Base-by-base conservation (phyloP, 179 eudicot genomes). In the Monotropa hypopitys region DNA sequence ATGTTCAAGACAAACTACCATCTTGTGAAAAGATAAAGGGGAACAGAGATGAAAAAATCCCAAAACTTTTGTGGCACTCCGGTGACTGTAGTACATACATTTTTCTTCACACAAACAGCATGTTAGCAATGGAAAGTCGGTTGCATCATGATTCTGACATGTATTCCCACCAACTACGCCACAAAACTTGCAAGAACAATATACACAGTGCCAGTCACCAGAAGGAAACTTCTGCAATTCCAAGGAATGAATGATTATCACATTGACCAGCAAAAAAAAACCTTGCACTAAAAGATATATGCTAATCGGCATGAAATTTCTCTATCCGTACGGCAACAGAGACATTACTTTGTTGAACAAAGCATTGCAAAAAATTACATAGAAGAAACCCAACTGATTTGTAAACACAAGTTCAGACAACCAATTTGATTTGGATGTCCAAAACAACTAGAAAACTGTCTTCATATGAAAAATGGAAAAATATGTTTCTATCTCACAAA, bases 181-280 rank as follows among this genome's bases (percentile, higher is more conserved):
- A 85, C 99, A 96, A 76, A 84, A 87, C 78, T 96, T 96, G 94
- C 99, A 96, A 6, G 92, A 82, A 79, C 99, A 96, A 82, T 83
- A 93, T 21, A 85, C 82, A 83, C 99, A 96, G 68, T 80, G 81
- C 99, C 99, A 96, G 20, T 93, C 99, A 74, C 98, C 99, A 32
- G 90, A 82, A 78, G 99, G 99, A 72, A 91, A 82, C 70, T 90
- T 84, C 96, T 91, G 92, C 83, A 79, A 81, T 42, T 47, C 72
- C 53, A 78, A 75, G 20, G 40, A 42, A 35, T 77, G 53, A 65
- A 68, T 66, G 26, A 68, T 18, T 33, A 53, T 4, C 21, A 7
- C 32, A 20, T 71, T n/a, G 7, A 53, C 18, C 7, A 5, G 21
- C 16, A 20, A 30, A 63, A 30, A 63, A 63, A 46, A 9, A 13